Base-by-base conservation (phyloP, 1,284 basidiomycete genomes). In the Stereum hirsutum region DNA sequence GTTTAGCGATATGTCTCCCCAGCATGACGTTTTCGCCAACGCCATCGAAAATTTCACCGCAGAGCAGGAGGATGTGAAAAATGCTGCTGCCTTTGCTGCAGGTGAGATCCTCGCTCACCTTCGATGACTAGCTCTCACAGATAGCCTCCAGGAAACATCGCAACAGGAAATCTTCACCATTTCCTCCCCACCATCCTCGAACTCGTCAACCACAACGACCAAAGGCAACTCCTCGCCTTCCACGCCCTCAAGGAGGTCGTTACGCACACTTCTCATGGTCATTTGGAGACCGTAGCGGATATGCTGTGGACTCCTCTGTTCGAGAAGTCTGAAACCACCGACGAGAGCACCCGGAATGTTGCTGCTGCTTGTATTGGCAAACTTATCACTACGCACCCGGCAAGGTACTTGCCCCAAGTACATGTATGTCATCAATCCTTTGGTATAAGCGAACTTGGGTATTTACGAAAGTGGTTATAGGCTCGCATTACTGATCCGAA, bases 161-260 rank as follows among this genome's bases (percentile, higher is more conserved):
- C 94, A 5, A 91, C 96, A 26, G 94, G 94, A 2, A 91, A 91
- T 47, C 70, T 93, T 12, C 75, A 82, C 14, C 74, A 81, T 48
- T 94, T 92, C 72, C 70, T 99, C 6, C 92, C 92, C 11, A 68
- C 74, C 10, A 86, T 99, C 50, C 77, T 96, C 52, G 80, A 84
- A 52, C 75, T 90, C 51, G 80, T 96, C 32, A 75, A 90, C 50
- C 74, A 68, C 11, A 79, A 88, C 54, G 74, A 80, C n/a, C 79
- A 85, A 56, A 85, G 81, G 54, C 78, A 90, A 10, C 64, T 95
- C 21, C 65, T 97, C 15, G 82, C 92, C 12, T 71, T 99, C 37
- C 89, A 97, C 55, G 89, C 94, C 10, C 68, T 98, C 30, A 97
- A 97, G 64, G 96, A 99, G 72, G 89, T 97, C 44, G 93, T 97